Evolutionary conservation across 1,139 yeast species (phyloP), one percentile per base, ranked within the genome.

Genomic region (Pichia sp.): DNA sequence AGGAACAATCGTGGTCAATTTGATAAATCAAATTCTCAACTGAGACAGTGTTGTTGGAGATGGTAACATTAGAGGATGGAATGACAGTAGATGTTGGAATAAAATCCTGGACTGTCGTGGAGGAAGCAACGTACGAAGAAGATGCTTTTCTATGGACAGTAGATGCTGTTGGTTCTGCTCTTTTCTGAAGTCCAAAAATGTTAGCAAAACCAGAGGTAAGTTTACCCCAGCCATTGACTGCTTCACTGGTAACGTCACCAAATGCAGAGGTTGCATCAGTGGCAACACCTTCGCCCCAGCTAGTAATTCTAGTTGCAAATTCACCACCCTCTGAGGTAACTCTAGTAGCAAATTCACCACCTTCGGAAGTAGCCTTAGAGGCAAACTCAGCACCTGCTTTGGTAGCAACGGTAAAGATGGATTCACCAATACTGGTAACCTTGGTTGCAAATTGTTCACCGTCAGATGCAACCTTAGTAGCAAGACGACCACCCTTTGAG

Each of bases 1-100:
- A 42, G 3, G 54, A 53, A 48, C 76, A 69, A 20, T 44, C 40
- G 13, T 21, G 28, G 7, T 30, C 22, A 18, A 29, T 13, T 8
- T 20, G 17, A 22, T 35, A 38, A 19, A 25, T 13, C 4, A 30
- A 22, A 9, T 15, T 19, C 15, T 38, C 42, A 8, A 30, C 22
- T 13, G 14, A 12, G 10, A 28, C 22, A 16, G 32, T 16, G 3
- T 4, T 14, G 6, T 28, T 23, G 1, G 31, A 13, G n/a, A 32
- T 19, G 10, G 31, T 28, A n/a, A 29, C 7, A 9, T 18, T 27
- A 7, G 33, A 14, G 4, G n/a, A 13, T 10, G 38, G 38, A n/a
- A 29, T 5, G 14, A 35, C 17, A 20, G 29, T 20, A n/a, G 27
- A 6, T 23, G 10, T 16, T 11, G 26, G 15, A 27, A n/a, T 12